Percentiles rank a stretch among this genome's conserved stretches.
Conservation (phyloP, 257 asterid genomes). For the Forsythia viridissima region DNA sequence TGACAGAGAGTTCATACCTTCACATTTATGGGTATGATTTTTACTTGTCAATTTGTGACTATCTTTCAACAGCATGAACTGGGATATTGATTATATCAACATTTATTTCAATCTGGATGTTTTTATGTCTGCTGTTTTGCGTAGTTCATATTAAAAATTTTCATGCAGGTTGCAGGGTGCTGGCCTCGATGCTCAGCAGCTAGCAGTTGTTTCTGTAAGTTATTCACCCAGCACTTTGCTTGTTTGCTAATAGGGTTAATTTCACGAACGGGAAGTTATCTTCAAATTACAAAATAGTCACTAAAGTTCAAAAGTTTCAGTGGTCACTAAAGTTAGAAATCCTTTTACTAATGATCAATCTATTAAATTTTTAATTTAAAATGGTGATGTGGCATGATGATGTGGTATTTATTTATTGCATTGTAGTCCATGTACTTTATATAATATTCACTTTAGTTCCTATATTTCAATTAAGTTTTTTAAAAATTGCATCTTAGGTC, state of each 20-base stretch:
- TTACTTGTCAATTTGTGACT: constrained; percentile 18
- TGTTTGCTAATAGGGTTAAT: not conserved
- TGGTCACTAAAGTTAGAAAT: too few relatives aligned
- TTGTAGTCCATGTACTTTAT: too few relatives aligned
- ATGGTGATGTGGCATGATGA: too few relatives aligned
- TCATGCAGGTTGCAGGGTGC: constrained; percentile 74
- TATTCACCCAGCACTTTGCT: constrained; percentile 2
- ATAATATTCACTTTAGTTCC: too few relatives aligned
- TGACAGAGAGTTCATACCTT: constrained; percentile 81
- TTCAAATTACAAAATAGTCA: too few relatives aligned
- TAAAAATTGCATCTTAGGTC: too few relatives aligned
- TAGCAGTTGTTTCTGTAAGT: constrained; percentile 92
- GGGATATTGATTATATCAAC: not conserved
- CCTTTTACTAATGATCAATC: too few relatives aligned
- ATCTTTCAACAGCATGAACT: constrained; percentile 7
- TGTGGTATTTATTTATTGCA: too few relatives aligned
- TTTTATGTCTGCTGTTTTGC: constrained; percentile 16
- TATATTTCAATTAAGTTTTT: too few relatives aligned
- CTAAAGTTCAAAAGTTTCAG: too few relatives aligned
- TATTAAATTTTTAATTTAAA: too few relatives aligned
- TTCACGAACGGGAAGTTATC: too few relatives aligned
- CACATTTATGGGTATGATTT: constrained; percentile 76
- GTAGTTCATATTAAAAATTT: constrained; percentile 24
- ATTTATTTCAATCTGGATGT: constrained; percentile 6
- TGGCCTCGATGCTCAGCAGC: constrained; percentile 83